These are phyloP conservation scores for Alternaria sp. DNA, from an alignment of 2,329 filamentous ascomycete species.

Conservation along the genomic window DNA sequence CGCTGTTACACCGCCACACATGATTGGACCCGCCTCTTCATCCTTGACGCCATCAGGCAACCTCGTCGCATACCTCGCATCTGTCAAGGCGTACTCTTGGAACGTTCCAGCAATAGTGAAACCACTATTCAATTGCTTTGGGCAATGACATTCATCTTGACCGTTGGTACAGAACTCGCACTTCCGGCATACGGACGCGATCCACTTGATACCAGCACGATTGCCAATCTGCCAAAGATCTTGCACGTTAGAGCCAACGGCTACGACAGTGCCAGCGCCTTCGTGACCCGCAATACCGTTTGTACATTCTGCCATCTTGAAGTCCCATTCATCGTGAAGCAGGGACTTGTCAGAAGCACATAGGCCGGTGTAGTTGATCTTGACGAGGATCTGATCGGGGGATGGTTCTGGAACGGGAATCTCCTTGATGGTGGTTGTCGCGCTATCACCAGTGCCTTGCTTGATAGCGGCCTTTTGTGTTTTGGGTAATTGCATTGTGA, in stretches of 20 bases:
- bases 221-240: conserved; percentile 66
- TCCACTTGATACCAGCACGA: conserved; percentile 70
- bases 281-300: conserved; percentile 73
- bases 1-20: conserved; percentile 55
- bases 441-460: conserved; percentile 34
- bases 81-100: conserved; percentile 55
- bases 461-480: conserved; percentile 51
- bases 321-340: conserved; percentile 47
- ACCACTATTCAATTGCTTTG: conserved; percentile 73
- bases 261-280: conserved; percentile 81
- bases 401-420: conserved; percentile 50
- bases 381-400: conserved; percentile 64
- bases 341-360: conserved; percentile 62
- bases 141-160: conserved; percentile 57
- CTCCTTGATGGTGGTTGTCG: conserved; percentile 38
- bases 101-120: conserved; percentile 55
- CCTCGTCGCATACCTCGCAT: conserved; percentile 56
- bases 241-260: conserved; percentile 72
- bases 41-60: conserved; percentile 56
- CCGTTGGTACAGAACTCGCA: conserved; percentile 82
- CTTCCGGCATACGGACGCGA: conserved; percentile 82
- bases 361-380: conserved; percentile 65
- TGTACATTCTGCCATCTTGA: conserved; percentile 36
- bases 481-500: conserved; percentile 40
- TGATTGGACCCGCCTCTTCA: conserved; percentile 56